Evolutionary conservation across 2,329 filamentous ascomycete species (phyloP), one percentile per base, ranked within the genome.

Genomic region (Didymella lethalis): DNA sequence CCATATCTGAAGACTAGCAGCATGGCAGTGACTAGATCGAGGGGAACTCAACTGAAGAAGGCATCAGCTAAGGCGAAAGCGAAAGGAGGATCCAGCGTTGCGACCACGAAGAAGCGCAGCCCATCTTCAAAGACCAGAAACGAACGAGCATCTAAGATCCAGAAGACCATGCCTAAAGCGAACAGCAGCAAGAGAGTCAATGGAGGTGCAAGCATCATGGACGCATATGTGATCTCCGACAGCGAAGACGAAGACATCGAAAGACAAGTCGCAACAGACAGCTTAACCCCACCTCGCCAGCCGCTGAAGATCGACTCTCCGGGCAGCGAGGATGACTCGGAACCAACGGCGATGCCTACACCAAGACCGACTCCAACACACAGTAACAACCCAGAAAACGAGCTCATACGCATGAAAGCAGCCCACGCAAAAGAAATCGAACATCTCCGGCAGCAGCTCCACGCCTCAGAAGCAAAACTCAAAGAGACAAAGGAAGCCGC

Each of bases 151-250:
- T 41, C 40, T 1, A 54, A 50, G 36, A 18, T 43, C 8, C 45
- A 6, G 4, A 54, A 54, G 31, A 41, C 20, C 0, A 16, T 31
- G 5, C 45, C 46, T 1, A 46, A 25, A 43, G 40, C 50, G 0
- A 59, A 50, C 28, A 54, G 31, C 16, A 32, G 40, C 6, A 59
- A 41, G 29, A 40, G 49, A 25, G 45, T 50, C 1, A 50, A 50
- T 1, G 32, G 56, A 3, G 50, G 56, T 0, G 20, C 20, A 7
- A 34, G 31, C 29, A 5, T 34, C 1, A 18, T 11, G 1, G 46
- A 50, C 40, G 38, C 49, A 4, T 20, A 50, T 5, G 12, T 54
- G 2, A 34, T 54, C 12, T 54, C 50, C 10, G 46, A 32, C 41
- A 44, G 41, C 3, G 45, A 53, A 5, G 49, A 41, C 18, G 36